These are phyloP conservation scores for Lecanicillium sp. DNA, from an alignment of 2,329 filamentous ascomycete genomes.

Conservation along the genomic window DNA sequence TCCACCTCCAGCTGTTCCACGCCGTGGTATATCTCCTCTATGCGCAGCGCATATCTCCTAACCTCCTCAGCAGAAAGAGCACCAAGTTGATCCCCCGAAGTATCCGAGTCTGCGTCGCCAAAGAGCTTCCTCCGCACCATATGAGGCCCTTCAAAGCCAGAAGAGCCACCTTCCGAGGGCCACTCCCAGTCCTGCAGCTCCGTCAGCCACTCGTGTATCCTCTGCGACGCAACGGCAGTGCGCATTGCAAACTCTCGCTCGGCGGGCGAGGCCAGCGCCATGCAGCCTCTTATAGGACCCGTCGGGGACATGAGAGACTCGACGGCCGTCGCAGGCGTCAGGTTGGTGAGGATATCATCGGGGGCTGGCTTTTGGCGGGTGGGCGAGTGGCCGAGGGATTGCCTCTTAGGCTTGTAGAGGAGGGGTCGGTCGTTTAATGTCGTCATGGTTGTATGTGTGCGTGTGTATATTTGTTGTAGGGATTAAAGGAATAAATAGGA, in stretches of 20 bases:
- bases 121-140: constrained; percentile 27
- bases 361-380: constrained; percentile 31
- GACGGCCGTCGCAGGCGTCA: constrained; percentile 52
- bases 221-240: constrained; percentile 61
- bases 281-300: constrained; percentile 46
- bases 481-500: not conserved
- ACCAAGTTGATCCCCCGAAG: constrained; percentile 49
- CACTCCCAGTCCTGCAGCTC: constrained; percentile 57
- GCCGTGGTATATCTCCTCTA: constrained; percentile 64
- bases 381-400: constrained; percentile 28
- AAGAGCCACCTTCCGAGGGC: constrained; percentile 39
- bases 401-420: constrained; percentile 24
- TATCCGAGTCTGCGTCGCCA: constrained; percentile 11
- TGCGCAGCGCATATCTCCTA: constrained; percentile 58
- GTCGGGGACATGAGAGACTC: constrained; percentile 48
- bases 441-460: constrained; percentile 12
- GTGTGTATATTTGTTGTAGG: constrained; percentile 3
- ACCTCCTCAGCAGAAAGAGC: constrained; percentile 60
- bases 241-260: constrained; percentile 66
- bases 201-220: constrained; percentile 65
- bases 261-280: constrained; percentile 52
- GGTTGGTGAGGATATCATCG: constrained; percentile 53
- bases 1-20: constrained; percentile 68
- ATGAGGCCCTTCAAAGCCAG: constrained; percentile 46
- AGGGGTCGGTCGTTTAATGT: constrained; percentile 25